Base-by-base conservation (phyloP, 192 early-diverging fungal species). In the Obelidium mucronatum region DNA sequence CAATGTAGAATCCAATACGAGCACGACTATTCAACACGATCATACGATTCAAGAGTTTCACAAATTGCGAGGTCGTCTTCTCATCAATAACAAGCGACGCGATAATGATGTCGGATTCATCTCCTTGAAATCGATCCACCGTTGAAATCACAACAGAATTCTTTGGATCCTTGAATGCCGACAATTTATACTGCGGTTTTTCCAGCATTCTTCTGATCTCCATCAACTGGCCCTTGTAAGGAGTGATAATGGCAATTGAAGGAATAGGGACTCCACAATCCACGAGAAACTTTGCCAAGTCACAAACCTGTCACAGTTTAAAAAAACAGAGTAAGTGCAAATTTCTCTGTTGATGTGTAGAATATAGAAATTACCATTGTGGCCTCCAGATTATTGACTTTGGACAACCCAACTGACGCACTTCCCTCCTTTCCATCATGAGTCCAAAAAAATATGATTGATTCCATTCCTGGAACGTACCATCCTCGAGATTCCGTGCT, bases 201-300 rank as follows among this genome's bases (percentile, higher is more conserved):
- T 72, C 56, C 15, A 80, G 61, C 59, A 40, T 58, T 51, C 48
- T 76, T 36, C 80, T 33, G 5, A 82, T 36, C 30, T 81, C 71
- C 71, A 71, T 77, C 58, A 81, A 24, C 40, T 82, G 80, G 17
- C 78, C 80, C 52, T 82, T 81, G 79, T 82, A 82, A 3, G 79
- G 79, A 1, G 80, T 80, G 33, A 82, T 65, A 26, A 82, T 81
- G 2, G 78, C 80, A 44, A 82, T 82, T 33, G 80, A 81, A n/a
- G 48, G 30, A 22, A 44, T 40, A 24, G 80, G 80, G 24, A 81
- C 80, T 17, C 80, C 80, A 40, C 60, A 63, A 17, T 31, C 19
- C 22, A 80, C 69, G 2, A 81, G 51, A 53, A 64, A 81, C 11
- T 48, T 17, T 2, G 80, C 69, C 2, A 81, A 40, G 30, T 80